Evolutionary conservation across 768 basidiomycete species (phyloP), one percentile per base, ranked within the genome.

Genomic region (Phlebiopsis gigantea): DNA sequence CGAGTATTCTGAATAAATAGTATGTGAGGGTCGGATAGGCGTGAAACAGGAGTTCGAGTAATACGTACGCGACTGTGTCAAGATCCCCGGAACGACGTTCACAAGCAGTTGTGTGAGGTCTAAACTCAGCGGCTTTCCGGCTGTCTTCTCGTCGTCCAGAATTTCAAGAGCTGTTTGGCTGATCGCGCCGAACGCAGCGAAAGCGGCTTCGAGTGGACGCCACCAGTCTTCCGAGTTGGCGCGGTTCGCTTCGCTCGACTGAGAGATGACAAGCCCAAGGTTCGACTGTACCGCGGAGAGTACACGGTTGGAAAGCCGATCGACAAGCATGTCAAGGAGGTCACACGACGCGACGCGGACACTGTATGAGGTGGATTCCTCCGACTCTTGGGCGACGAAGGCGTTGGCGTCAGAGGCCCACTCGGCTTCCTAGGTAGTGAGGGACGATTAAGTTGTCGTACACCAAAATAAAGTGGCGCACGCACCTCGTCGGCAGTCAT

Each of bases 351-450:
- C 88, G 1, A 91, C 81, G 31, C 97, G 80, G 30, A 93, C 79
- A 54, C 89, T 90, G 66, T 93, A 95, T 1, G 78, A 67, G 53
- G 89, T 83, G 1, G 85, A 85, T 59, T 96, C 93, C 58, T 98
- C 96, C 53, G 97, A 93, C 65, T 98, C 95, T 66, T 98, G 93
- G 24, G 88, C 87, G 28, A 98, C 85, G 65, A 98, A 98, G 2
- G 88, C 83, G 62, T 98, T 98, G 3, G 91, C 85, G 63, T 97
- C 89, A 53, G 78, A 82, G 2, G 84, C 81, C 96, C 96, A 98
- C 15, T 83, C 87, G 28, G 94, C 92, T 66, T 94, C 93, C 93
- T 98, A 59, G 12, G 46, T 15, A 10, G 42, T 6, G 7, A 39
- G 34, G 4, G 17, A 9, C 2, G 34, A 12, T 39, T 39, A 9